phyloP scores from a whole-genome alignment of 2,329 filamentous ascomycete genomes.

The Fusarium fracticaudum region DNA sequence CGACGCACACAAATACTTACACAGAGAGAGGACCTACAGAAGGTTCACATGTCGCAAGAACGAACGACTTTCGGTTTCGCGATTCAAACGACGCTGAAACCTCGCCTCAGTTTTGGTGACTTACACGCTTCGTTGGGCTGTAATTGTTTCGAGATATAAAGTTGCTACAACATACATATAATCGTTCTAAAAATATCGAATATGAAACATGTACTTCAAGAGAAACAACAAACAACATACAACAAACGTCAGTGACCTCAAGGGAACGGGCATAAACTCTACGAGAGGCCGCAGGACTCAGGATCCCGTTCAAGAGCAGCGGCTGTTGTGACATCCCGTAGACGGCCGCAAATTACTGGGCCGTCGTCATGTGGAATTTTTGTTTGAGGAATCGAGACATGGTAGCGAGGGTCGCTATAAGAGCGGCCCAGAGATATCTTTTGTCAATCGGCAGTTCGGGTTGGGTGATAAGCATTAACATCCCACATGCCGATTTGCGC shows the following conservation, averaged over 20 bases:
- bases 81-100: not conserved
- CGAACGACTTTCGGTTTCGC: not conserved
- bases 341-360: not conserved
- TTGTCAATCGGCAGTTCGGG: not conserved
- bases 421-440: not conserved
- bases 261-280: not conserved
- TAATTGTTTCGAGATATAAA: not conserved
- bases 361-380: not conserved
- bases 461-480: conserved; percentile 53
- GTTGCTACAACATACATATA: not conserved
- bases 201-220: not conserved
- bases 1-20: not conserved
- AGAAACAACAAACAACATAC: not conserved
- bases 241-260: not conserved
- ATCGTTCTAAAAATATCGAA: not conserved
- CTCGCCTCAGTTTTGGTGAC: too few species aligned
- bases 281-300: not conserved
- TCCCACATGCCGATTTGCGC: conserved; percentile 70
- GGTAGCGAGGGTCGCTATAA: not conserved
- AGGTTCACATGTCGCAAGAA: not conserved
- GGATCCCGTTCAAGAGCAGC: not conserved
- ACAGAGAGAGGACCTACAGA: not conserved
- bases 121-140: not conserved
- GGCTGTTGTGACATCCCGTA: not conserved
- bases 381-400: not conserved